Base-by-base conservation (phyloP, 352 stramenopile genomes). In the Phytophthora ohioensis region DNA sequence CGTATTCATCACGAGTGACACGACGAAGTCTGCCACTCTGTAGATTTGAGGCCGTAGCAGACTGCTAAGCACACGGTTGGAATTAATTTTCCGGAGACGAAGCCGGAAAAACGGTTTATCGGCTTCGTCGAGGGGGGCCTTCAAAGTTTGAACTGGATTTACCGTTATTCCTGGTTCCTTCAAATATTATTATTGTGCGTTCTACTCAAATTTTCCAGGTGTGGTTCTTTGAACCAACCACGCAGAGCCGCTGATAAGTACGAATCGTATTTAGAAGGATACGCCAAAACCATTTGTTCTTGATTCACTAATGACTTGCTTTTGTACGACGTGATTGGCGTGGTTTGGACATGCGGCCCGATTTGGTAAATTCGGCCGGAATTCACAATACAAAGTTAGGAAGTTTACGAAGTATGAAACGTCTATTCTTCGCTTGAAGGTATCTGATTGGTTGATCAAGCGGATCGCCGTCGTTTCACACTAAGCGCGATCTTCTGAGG, bases 381-480 rank as follows among this genome's bases (percentile, higher is more conserved):
- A 41, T 41, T 41, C 7, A 41, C 35, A 41, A 41, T 41, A 41
- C 35, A 41, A 53, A 53, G 38, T 38, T 12, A 53, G 46, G 46
- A 53, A 53, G 11, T 43, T 6, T 5, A 43, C 38, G 38, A 43
- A 43, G 10, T 45, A 12, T 5, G 15, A 30, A 51, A 34, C n/a
- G 45, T 17, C 2, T 15, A 48, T 9, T 48, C 42, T 48, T 48
- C 42, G 8, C 30, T 13, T 4, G 42, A 6, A 5, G 42, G 0
- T 1, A 5, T n/a, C n/a, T 5, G 5, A 48, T 48, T 48, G 42
- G 42, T 30, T n/a, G 30, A 48, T 10, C 6, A 48, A n/a, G n/a
- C 42, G n/a, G 21, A 1, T 21, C 21, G 21, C 21, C 21, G 21
- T 21, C 42, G 15, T 30, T 30, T 48, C n/a, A 9, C 3, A 48